These are phyloP conservation scores for Lepidium africanum DNA, from an alignment of 345 rosid species.

Conservation along the genomic window DNA sequence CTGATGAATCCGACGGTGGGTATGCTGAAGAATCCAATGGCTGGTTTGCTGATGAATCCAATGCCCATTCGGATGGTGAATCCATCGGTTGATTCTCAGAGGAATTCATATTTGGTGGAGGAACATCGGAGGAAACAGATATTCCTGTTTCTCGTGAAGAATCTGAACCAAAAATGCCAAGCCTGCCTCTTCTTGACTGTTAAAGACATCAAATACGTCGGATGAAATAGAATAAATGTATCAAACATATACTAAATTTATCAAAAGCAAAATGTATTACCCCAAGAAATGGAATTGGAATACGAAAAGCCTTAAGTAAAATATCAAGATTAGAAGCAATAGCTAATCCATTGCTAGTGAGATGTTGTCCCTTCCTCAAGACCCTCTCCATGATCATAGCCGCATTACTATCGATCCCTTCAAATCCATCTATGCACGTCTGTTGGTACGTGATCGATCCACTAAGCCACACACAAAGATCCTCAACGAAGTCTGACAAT, in stretches of 20 bases:
- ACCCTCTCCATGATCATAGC: conserved; percentile 42
- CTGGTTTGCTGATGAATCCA: background rate
- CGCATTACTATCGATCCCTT: conserved; percentile 39
- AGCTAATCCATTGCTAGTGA: conserved; percentile 68
- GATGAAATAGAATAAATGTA: too few species aligned
- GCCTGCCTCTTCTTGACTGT: background rate
- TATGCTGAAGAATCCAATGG: background rate
- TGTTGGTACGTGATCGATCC: conserved; percentile 69
- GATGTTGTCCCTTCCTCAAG: conserved; percentile 34
- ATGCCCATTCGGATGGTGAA: background rate
- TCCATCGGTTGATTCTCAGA: background rate
- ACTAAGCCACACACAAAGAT: conserved; percentile 64
- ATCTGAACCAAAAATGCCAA: background rate
- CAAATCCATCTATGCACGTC: conserved; percentile 67
- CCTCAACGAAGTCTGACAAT: conserved; percentile 31
- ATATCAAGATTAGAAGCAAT: conserved; percentile 42
- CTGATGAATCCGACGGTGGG: background rate
- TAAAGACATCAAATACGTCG: background rate
- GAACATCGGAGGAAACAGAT: background rate
- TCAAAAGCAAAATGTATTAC: background rate
- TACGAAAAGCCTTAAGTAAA: conserved; percentile 23
- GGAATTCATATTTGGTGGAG: background rate
- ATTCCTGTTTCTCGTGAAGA: background rate
- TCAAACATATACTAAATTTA: background rate
- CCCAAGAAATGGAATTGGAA: conserved; percentile 25